Evolutionary conservation across 306 rosid genomes (phyloP), one percentile per base, ranked within the genome.

Genomic region (Sicyos baderoa): DNA sequence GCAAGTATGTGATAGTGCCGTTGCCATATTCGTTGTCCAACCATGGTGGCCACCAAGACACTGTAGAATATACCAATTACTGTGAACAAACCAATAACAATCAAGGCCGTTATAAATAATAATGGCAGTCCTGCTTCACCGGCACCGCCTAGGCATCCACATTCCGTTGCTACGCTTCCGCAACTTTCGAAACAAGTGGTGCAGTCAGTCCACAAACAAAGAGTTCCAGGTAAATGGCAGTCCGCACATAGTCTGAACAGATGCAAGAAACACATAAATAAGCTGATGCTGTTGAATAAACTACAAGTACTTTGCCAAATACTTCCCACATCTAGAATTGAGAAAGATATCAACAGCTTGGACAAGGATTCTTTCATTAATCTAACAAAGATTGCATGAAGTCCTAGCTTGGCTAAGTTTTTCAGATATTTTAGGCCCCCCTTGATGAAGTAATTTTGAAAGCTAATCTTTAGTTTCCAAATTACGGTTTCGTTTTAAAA

Each of bases 31-130:
- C 99, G 83, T 63, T 93, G 99, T 57, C 97, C 99, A 47, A 93
- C 99, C 99, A 93, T 93, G 71, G 99, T 93, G 75, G 97, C 99
- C 79, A 90, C 99, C 85, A 93, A 87, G 53, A 90, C 99, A 42
- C 97, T 93, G 73, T 93, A 93, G 86, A 93, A 93, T 81, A 93
- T 90, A 60, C 99, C 99, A 76, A 89, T 86, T 60, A 93, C 84
- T 12, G 99, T 93, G 74, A 93, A 93, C 76, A 94, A 93, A 72
- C 96, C 97, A 72, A 90, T 64, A 77, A 88, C 90, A 79, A 94
- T 54, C 85, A 94, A 76, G 69, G 95, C 90, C 97, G 85, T 89
- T 72, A 93, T 86, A 62, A 86, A 88, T 72, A 93, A 71, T 76
- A 93, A 72, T 15, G 99, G 99, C 62, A 90, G 80, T 61, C 97